Evolutionary conservation across 2,329 filamentous ascomycete genomes (phyloP), one percentile per base, ranked within the genome.

Genomic region (Rutstroemia sp.): DNA sequence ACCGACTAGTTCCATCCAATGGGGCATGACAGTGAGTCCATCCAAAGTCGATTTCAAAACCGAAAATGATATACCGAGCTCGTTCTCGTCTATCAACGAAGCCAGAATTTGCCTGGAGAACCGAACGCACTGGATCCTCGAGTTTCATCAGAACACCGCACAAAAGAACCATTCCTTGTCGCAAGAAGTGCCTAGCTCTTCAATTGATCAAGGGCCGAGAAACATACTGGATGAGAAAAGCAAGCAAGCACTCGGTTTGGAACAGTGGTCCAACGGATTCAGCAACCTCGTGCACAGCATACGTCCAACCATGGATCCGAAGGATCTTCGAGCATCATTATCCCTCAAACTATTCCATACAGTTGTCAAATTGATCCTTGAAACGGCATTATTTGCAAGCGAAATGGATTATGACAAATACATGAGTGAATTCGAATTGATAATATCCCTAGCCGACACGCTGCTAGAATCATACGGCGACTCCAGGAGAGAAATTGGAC

Each of bases 331-430:
- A 21, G 56, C 45, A 41, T 49, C 38, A 4, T n/a, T 55, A 10
- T 39, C 44, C 10, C 38, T 56, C 14, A 52, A 52, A 18, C 18
- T 52, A 16, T 23, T 44, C 14, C 14, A 58, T 12, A 23, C 44
- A 21, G 16, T 42, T 5, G 49, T 41, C 23, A 49, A 49, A 16
- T 10, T 58, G 4, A 39, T 55, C 19, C 52, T 56, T 8, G 52
- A 47, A 18, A 34, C 56, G 4, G 47, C 52, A 9, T 9, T 45
- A 3, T 55, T 50, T 10, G 12, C 34, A 16, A 49, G 42, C 23
- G 41, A 58, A 48, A 51, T 46, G 25, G n/a, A 47, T 7, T 58
- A 50, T n/a, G 56, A 56, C 38, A n/a, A 10, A 9, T 58, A 41
- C 14, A 56, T 38, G 8, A 16, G 34, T 12, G 34, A 48, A 21